A percentile compares a stretch with the other conserved stretches of the same genome.
phyloP scores from a whole-genome alignment of 2,329 filamentous ascomycete species.

The Calonectria naviculata region DNA sequence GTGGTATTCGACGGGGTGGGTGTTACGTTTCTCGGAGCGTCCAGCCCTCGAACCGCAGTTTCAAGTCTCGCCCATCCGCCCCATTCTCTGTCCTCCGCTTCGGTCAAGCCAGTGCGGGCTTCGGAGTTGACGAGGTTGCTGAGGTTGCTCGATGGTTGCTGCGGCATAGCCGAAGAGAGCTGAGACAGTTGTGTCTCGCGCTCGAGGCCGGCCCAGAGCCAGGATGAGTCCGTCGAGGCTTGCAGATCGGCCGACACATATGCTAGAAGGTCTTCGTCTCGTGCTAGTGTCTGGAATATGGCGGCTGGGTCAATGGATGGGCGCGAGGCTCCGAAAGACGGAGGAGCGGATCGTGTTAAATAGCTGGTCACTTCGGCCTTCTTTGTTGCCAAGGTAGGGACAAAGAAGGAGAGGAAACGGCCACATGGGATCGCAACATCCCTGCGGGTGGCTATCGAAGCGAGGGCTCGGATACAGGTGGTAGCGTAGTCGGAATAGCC shows the following conservation, averaged over 20 bases:
- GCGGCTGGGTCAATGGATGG: conserved; percentile 45
- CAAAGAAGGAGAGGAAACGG: conserved; percentile 84
- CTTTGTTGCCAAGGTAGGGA: conserved; percentile 71
- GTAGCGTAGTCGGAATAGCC: conserved; percentile 79
- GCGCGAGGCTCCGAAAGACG: conserved; percentile 43
- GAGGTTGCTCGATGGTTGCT: conserved; percentile 40
- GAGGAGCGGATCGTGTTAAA: conserved; percentile 47
- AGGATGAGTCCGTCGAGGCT: conserved; percentile 78
- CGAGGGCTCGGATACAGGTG: conserved; percentile 77
- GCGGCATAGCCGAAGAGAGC: conserved; percentile 28
- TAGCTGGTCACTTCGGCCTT: conserved; percentile 58
- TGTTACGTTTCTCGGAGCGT: conserved; percentile 36
- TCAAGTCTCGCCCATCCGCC: conserved; percentile 84
- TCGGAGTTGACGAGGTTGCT: conserved; percentile 58
- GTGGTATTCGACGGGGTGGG: conserved; percentile 46
- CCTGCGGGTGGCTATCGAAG: conserved; percentile 76
- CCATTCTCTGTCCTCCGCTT: conserved; percentile 75
- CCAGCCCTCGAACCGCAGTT: conserved; percentile 49
- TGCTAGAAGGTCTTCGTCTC: conserved; percentile 88
- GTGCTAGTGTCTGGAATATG: conserved; percentile 48
- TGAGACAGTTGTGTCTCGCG: conserved; percentile 50
- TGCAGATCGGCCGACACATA: conserved; percentile 91
- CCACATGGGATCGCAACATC: conserved; percentile 83
- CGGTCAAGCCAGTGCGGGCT: conserved; percentile 62
- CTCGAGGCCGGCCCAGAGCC: conserved; percentile 82